These are phyloP conservation scores for Dothidotthia symphoricarpi DNA, from an alignment of 2,329 filamentous ascomycete species.

Conservation along the genomic window DNA sequence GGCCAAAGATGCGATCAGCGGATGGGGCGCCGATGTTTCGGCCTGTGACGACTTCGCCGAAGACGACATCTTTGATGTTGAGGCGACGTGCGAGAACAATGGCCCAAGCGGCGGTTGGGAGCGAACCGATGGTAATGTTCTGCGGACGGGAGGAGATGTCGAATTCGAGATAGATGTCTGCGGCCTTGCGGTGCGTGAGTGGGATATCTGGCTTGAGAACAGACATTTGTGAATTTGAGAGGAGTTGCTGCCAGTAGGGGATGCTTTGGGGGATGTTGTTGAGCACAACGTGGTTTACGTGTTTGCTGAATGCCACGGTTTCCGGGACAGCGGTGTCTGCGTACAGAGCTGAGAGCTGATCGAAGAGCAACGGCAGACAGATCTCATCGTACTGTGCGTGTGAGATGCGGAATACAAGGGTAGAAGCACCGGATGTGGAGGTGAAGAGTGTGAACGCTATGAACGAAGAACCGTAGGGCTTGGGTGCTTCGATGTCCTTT, in stretches of 20 bases:
- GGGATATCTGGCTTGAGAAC: constrained; percentile 36
- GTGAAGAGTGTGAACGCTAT: constrained; percentile 51
- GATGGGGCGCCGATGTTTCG: constrained; percentile 58
- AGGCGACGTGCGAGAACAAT: constrained; percentile 59
- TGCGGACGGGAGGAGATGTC: constrained; percentile 46
- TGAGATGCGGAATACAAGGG: constrained; percentile 62
- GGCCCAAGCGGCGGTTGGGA: constrained; percentile 68
- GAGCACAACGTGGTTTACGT: constrained; percentile 45
- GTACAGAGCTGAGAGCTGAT: constrained; percentile 59
- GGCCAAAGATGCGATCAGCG: constrained; percentile 60
- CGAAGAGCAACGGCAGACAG: constrained; percentile 61
- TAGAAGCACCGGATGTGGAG: constrained; percentile 53
- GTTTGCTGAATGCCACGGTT: constrained; percentile 48
- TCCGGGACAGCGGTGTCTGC: constrained; percentile 32
- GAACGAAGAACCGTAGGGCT: constrained; percentile 55
- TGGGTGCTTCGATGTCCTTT: constrained; percentile 55
- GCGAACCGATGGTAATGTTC: constrained; percentile 61
- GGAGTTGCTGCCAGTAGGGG: constrained; percentile 61
- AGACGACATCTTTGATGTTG: constrained; percentile 57
- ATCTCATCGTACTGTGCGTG: constrained; percentile 71
- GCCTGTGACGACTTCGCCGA: constrained; percentile 65
- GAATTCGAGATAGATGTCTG: constrained; percentile 34
- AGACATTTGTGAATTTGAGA: constrained; percentile 55
- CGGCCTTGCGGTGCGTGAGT: constrained; percentile 27
- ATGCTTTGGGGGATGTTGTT: constrained; percentile 50